These are phyloP conservation scores for Aspergillus panamensis DNA, from an alignment of 495 filamentous ascomycete genomes.

Conservation along the genomic window DNA sequence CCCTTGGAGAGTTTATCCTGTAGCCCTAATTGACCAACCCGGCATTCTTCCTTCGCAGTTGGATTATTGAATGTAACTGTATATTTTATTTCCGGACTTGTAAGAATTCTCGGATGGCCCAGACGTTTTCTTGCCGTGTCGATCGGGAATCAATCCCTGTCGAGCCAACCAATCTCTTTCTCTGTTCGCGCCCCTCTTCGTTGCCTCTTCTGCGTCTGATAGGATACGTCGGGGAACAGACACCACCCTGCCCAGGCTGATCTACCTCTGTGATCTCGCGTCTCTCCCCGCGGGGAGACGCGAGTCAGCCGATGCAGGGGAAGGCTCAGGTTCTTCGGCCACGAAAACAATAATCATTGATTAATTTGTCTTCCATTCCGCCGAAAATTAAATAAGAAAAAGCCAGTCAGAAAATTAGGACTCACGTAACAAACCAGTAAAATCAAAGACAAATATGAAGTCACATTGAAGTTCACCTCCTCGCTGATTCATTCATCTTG, in stretches of 20 bases:
- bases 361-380: no score
- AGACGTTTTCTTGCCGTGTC: slow-evolving; percentile 17
- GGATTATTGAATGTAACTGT: background rate
- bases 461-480: background rate
- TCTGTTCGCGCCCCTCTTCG: background rate
- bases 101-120: background rate
- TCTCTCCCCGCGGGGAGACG: slow-evolving; percentile 21
- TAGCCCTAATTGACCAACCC: no score
- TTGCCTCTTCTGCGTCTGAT: no score
- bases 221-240: slow-evolving; percentile 1
- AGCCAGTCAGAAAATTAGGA: no score
- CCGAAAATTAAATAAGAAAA: no score
- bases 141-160: slow-evolving; percentile 26
- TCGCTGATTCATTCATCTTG: background rate
- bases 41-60: background rate
- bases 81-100: background rate
- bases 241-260: slow-evolving; percentile 1
- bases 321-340: no score
- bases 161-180: slow-evolving; percentile 13
- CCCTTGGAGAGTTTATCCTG: background rate
- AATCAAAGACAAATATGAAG: background rate
- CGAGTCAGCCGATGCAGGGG: slow-evolving; percentile 22
- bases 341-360: no score
- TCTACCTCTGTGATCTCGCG: slow-evolving; percentile 8
- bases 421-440: background rate